Conservation (phyloP, 129 eudicot genomes). For the Tagetes patula region DNA sequence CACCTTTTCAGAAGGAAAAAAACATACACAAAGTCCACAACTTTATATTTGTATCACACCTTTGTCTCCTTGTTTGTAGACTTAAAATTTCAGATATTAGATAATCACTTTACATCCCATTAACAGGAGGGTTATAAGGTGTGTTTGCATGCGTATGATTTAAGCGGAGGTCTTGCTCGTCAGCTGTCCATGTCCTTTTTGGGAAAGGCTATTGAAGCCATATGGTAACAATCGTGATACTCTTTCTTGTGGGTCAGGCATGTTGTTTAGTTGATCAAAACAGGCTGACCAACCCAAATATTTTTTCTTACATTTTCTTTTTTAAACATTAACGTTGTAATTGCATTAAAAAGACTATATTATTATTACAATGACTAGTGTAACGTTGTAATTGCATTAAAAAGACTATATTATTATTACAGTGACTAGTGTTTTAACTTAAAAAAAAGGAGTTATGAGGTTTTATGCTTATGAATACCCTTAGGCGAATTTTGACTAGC, state of each 20-base stretch:
- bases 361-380: not conserved
- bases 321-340: not conserved
- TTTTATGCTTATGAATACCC: not conserved
- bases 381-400: not conserved
- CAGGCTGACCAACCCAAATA: not conserved
- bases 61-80: not conserved
- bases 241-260: conserved; percentile 5
- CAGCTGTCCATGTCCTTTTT: conserved; percentile 78
- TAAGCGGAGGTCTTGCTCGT: conserved; percentile 82
- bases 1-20: too few species aligned
- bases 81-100: not conserved
- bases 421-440: not conserved
- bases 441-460: not conserved
- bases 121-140: conserved; percentile 76
- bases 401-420: not conserved
- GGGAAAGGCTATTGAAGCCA: conserved; percentile 85
- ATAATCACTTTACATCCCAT: conserved; percentile 7
- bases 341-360: not conserved
- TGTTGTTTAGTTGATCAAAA: not conserved
- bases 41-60: not conserved
- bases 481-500: too few species aligned
- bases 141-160: conserved; percentile 65
- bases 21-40: not conserved
- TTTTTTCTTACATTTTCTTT: not conserved
- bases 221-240: conserved; percentile 40